These are phyloP conservation scores for Didymella pomorum DNA, from an alignment of 2,329 filamentous ascomycete species.

Conservation along the genomic window DNA sequence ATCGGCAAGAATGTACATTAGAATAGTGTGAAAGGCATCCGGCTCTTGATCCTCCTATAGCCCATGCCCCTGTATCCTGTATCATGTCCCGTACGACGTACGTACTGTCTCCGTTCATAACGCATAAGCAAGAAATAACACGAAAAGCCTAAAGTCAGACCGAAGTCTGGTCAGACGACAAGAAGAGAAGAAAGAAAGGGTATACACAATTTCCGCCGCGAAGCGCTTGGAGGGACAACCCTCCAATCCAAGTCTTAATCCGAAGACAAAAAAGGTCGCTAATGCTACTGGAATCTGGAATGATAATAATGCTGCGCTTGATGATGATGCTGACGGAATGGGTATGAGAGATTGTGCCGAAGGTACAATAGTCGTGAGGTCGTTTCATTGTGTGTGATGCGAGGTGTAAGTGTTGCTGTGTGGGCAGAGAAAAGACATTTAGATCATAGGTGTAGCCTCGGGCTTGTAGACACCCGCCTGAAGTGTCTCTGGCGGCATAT, in stretches of 20 bases:
- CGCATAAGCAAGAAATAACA: constrained; percentile 7
- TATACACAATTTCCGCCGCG: constrained; percentile 47
- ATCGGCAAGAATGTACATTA: constrained; percentile 38
- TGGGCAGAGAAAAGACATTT: constrained; percentile 4
- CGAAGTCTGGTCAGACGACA: constrained; percentile 3
- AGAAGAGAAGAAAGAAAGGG: constrained; percentile 33
- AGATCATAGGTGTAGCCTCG: constrained; percentile 49
- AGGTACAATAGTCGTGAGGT: constrained; percentile 40
- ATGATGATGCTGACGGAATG: constrained; percentile 10
- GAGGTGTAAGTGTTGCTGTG: not conserved
- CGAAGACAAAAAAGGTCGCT: constrained; percentile 30
- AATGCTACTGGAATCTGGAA: constrained; percentile 20
- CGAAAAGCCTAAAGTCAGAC: constrained; percentile 12
- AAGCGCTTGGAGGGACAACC: constrained; percentile 34
- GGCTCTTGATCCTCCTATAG: constrained; percentile 8
- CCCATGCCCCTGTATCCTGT: constrained; percentile 11
- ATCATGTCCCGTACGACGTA: constrained; percentile 24
- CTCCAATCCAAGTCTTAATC: constrained; percentile 28
- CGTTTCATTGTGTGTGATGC: constrained; percentile 34
- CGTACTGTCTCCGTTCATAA: constrained; percentile 10
- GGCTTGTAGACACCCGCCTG: constrained; percentile 54
- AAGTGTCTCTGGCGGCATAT: constrained; percentile 58
- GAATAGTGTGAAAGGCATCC: constrained; percentile 25
- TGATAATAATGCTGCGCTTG: constrained; percentile 17
- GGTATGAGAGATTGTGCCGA: constrained; percentile 34